Percentiles rank a stretch among this genome's conserved stretches.
Conservation (phyloP, 2,329 filamentous ascomycete genomes). For the Colletotrichum echinochloae region DNA sequence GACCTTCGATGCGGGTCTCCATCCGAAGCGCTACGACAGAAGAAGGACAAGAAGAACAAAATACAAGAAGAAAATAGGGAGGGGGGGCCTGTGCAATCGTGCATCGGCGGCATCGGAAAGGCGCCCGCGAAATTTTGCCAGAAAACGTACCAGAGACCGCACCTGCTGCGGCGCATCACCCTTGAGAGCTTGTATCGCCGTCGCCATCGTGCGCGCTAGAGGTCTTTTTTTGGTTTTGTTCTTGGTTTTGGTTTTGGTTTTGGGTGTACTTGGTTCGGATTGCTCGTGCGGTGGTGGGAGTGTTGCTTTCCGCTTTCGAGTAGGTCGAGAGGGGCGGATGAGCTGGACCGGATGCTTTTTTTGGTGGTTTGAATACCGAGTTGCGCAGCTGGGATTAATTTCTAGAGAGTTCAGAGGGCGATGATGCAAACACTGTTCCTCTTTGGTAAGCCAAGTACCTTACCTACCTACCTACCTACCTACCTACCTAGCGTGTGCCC, state of each 20-base stretch:
- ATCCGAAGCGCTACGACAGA: neutral
- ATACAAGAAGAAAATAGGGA: neutral
- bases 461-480: too few relatives aligned
- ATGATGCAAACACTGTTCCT: conserved; percentile 38
- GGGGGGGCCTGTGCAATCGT: neutral
- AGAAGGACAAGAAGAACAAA: neutral
- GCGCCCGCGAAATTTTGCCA: conserved; percentile 1
- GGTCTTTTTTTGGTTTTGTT: too few relatives aligned
- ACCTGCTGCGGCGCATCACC: conserved; percentile 69
- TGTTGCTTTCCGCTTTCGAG: neutral
- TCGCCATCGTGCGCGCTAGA: conserved; percentile 39
- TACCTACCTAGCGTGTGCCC: neutral
- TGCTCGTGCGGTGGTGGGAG: neutral
- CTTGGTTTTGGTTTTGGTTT: too few relatives aligned
- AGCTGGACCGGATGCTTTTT: neutral
- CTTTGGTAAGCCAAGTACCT: too few relatives aligned
- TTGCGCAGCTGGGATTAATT: conserved; percentile 31
- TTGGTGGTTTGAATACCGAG: neutral
- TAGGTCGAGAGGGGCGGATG: too few relatives aligned
- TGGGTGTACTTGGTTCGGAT: too few relatives aligned
- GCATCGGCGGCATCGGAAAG: neutral
- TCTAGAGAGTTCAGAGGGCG: conserved; percentile 22
- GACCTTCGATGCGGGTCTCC: too few relatives aligned
- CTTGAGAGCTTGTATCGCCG: conserved; percentile 53
- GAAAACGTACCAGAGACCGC: conserved; percentile 65